Base-by-base conservation (phyloP, 164 flowering plant species). In the Stephania cephalantha region DNA sequence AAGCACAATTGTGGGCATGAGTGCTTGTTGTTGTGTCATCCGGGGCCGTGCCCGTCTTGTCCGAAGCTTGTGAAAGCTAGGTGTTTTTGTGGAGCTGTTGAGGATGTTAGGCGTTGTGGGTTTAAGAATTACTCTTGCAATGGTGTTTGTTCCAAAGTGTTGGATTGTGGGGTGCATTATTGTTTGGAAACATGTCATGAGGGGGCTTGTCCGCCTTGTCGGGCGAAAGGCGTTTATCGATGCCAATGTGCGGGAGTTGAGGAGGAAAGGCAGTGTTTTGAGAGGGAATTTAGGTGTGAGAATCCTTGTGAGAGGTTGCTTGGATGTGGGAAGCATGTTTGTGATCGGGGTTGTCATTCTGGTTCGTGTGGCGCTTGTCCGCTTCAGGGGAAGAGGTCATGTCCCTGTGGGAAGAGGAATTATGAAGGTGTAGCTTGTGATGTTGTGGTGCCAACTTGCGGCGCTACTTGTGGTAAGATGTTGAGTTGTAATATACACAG, bases 11-110 rank as follows among this genome's bases (percentile, higher is more conserved):
- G 98, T 63, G 98, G 97, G 1, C 98, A 95, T 46, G 35, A 70
- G 20, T 95, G 98, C 77, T 81, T 93, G 76, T 80, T 95, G 58
- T 77, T 95, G 29, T 95, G 98, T 76, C 98, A 95, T 76, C 98
- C 98, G 0, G 98, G 98, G 0, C 97, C 97, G 0, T 93, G 98
- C 80, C 97, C 98, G 0, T 77, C 97, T 5, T 95, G 98, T 78
- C 97, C 97, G 5, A 89, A 91, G 79, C 85, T 90, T n/a, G 90
- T 93, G 9, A 84, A 81, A 67, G 31, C 80, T 42, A 73, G 77
- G 18, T 95, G 98, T 77, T 95, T 85, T 71, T 95, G 98, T 69
- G 90, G 93, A n/a, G 77, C 71, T 0, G 72, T 77, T 0, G 83
- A 82, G 48, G 97, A 95, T 68, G 93, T 90, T 17, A 84, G 81